Percentiles rank a stretch among this genome's conserved stretches.
phyloP scores from a whole-genome alignment of 106 monocot species.

The Gastrodia elata region DNA sequence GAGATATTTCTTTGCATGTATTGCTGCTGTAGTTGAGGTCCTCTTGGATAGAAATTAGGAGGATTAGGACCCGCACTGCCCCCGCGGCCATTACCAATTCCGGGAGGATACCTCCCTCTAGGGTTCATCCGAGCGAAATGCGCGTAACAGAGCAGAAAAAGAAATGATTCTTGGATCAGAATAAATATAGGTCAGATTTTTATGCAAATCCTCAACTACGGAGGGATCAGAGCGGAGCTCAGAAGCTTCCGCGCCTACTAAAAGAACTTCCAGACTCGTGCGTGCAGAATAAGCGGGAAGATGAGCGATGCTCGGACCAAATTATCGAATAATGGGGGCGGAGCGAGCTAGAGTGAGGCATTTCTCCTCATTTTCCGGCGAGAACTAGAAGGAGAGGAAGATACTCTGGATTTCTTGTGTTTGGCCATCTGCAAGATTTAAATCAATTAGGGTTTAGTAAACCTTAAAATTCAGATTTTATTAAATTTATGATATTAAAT shows the following conservation, averaged over 20 bases:
- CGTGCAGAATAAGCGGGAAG: neutral
- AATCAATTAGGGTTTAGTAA: too few species aligned
- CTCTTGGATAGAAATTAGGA: constrained; percentile 11
- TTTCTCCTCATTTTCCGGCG: neutral
- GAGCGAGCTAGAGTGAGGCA: neutral
- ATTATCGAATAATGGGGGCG: neutral
- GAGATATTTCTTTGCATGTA: neutral
- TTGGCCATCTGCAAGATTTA: too few species aligned
- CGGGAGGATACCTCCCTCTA: constrained; percentile 11
- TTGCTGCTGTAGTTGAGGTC: neutral
- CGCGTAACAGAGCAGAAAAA: neutral
- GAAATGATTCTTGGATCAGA: neutral
- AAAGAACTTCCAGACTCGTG: neutral
- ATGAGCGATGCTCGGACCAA: neutral
- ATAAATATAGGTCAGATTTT: neutral
- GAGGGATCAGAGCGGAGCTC: neutral
- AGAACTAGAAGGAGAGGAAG: too few species aligned
- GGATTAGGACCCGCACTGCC: constrained; percentile 1
- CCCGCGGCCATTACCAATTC: constrained; percentile 12
- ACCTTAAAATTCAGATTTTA: too few species aligned
- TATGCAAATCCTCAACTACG: neutral
- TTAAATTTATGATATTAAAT: too few species aligned
- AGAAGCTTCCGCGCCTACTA: neutral
- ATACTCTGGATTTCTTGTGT: too few species aligned
- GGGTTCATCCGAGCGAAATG: constrained; percentile 10